Conservation (phyloP, 1,284 basidiomycete genomes). For the Sporisorium graminicola region DNA sequence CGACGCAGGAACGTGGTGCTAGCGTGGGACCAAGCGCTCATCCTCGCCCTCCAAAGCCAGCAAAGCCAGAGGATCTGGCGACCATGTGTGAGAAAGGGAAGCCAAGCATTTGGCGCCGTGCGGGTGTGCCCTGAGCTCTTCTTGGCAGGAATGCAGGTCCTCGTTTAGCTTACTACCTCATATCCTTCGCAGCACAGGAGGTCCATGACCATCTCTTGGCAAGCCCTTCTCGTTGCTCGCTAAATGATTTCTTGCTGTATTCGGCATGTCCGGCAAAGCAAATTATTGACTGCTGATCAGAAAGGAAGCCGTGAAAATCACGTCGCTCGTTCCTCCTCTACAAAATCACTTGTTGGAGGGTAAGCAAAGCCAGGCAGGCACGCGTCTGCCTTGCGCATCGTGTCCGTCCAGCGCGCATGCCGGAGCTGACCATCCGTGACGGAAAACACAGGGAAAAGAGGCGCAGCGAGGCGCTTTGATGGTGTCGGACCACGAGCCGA, state of each 20-base stretch:
- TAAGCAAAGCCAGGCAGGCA: slow-evolving; percentile 2
- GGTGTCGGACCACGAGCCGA: slow-evolving; percentile 5
- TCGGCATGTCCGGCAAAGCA: slow-evolving; percentile 3
- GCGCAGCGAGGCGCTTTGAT: background rate
- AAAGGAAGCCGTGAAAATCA: too few species aligned
- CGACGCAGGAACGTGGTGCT: background rate
- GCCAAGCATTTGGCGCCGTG: slow-evolving; percentile 4
- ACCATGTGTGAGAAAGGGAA: background rate
- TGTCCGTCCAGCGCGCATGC: background rate
- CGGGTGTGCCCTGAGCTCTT: background rate
- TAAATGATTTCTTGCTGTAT: background rate
- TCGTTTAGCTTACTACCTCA: background rate
- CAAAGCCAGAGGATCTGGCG: too few species aligned
- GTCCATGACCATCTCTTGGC: background rate
- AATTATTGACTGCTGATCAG: background rate
- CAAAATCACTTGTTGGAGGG: background rate
- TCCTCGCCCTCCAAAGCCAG: too few species aligned
- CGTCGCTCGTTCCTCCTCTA: background rate
- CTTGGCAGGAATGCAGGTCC: slow-evolving; percentile 7
- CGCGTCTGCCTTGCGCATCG: background rate
- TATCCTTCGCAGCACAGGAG: background rate
- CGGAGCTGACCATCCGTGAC: slow-evolving; percentile 8
- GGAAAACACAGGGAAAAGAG: background rate
- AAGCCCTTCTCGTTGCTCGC: background rate
- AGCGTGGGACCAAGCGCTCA: background rate